Evolutionary conservation across 768 basidiomycete genomes (phyloP).

Genomic region (Auricularia heimuer): DNA sequence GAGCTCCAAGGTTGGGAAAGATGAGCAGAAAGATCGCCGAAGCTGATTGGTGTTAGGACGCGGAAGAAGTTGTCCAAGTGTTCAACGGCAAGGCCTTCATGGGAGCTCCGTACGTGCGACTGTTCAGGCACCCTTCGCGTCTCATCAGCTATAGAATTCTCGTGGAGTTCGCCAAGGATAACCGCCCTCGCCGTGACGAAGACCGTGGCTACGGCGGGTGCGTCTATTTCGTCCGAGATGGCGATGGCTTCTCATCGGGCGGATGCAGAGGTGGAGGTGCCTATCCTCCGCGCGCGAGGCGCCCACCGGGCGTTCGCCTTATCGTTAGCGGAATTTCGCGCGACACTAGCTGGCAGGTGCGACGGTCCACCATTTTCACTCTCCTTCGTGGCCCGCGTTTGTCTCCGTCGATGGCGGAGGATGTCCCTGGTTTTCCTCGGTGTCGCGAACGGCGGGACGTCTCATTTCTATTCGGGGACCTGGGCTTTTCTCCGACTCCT

Average conservation of each 20-base stretch:
- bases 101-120: slow-evolving; percentile 58
- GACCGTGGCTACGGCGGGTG: slow-evolving; percentile 44
- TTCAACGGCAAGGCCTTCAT: slow-evolving; percentile 86
- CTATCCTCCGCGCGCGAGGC: slow-evolving; percentile 49
- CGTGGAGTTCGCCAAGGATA: slow-evolving; percentile 93
- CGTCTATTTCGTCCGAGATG: slow-evolving; percentile 11
- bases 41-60: slow-evolving; percentile 49
- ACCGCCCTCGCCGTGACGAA: slow-evolving; percentile 74
- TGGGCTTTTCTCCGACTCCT: neutral
- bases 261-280: slow-evolving; percentile 7
- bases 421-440: neutral
- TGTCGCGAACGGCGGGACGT: neutral
- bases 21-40: neutral
- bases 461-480: neutral
- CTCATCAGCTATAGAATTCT: slow-evolving; percentile 53
- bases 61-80: slow-evolving; percentile 82
- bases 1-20: slow-evolving; percentile 48
- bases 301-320: slow-evolving; percentile 75
- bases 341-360: slow-evolving; percentile 99
- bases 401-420: neutral
- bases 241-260: slow-evolving; percentile 18
- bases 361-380: slow-evolving; percentile 27
- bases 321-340: slow-evolving; percentile 83
- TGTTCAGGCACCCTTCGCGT: neutral
- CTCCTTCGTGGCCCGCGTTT: slow-evolving; percentile 15